A percentile compares a stretch with the other conserved stretches of the same genome.
These are phyloP conservation scores for Plenodomus biglobosus DNA, from an alignment of 2,329 filamentous ascomycete genomes.

Conservation along the genomic window DNA sequence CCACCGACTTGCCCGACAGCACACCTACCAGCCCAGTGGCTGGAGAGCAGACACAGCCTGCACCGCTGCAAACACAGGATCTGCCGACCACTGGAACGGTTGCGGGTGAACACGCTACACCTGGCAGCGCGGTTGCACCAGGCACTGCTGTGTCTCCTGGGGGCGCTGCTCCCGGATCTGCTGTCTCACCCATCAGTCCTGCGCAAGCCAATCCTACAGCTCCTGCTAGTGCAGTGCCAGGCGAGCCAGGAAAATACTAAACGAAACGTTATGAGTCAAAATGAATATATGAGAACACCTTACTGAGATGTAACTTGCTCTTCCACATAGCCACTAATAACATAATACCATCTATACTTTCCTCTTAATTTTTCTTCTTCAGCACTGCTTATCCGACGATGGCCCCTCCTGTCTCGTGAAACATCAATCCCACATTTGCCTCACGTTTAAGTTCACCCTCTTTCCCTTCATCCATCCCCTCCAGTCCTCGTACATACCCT, in stretches of 20 bases:
- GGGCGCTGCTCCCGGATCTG: conserved; percentile 9
- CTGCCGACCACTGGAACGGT: conserved; percentile 25
- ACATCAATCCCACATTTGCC: conserved; percentile 71
- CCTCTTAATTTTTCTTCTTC: too few relatives aligned
- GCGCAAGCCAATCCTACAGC: too few relatives aligned
- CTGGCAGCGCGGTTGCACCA: conserved; percentile 17
- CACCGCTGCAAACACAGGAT: conserved; percentile 40
- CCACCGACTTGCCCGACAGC: conserved; percentile 45
- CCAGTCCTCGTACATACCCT: conserved; percentile 64
- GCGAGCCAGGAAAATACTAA: conserved; percentile 38
- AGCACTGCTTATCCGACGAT: too few relatives aligned
- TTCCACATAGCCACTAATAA: neutral
- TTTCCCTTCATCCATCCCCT: conserved; percentile 86
- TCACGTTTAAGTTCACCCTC: conserved; percentile 86
- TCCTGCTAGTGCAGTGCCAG: conserved; percentile 26
- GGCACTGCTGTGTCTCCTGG: conserved; percentile 10
- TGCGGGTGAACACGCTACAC: conserved; percentile 14
- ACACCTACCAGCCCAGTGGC: conserved; percentile 41
- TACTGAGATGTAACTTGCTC: neutral
- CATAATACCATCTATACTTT: neutral
- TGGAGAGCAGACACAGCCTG: conserved; percentile 13
- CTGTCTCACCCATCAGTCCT: too few relatives aligned
- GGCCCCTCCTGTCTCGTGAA: too few relatives aligned
- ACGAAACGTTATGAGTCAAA: neutral
- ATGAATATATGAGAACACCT: neutral